Evolutionary conservation across 345 rosid genomes (phyloP), one percentile per base, ranked within the genome.

Genomic region (Viola odorata): DNA sequence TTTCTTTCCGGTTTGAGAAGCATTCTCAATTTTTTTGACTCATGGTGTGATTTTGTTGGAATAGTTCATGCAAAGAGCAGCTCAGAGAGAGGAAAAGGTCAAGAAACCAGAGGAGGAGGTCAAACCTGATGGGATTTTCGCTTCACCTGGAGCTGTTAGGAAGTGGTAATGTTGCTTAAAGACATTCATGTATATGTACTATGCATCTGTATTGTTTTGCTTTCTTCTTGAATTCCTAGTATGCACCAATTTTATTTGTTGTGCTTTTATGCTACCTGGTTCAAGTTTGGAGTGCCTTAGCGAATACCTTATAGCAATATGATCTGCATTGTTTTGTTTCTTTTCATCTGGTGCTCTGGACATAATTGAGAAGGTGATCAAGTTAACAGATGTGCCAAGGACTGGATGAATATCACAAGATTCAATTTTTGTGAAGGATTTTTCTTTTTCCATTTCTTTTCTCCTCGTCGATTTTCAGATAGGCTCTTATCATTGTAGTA

Each of bases 1-100:
- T 61, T 50, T 23, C 0, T 5, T 63, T 48, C 1, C 15, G 13
- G 52, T 32, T 47, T 65, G 0, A 17, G 36, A 13, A 55, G 23
- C 16, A 63, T 42, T 37, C 16, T 55, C 58, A 53, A 36, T 38
- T 32, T 36, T 49, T 36, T 53, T 7, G 40, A 41, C 38, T 53
- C 36, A 41, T 10, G 54, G 45, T 39, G 49, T 62, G 13, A 37
- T 62, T 61, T 62, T 50, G 56, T 11, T 45, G 42, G 1, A 10
- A 64, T 76, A 89, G 96, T 91, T 91, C 74, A 89, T 91, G 96
- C 95, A 91, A 78, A 82, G 91, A 72, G 89, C 85, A 58, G 75
- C 81, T 72, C 42, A 41, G 75, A 84, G 72, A 55, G 86, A 77
- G 68, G 98, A 78, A 75, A 85, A 79, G 69, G 45, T 70, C 69